Evolutionary conservation across 257 asterid species (phyloP), one percentile per base, ranked within the genome.

Genomic region (Rubia yunnanensis): DNA sequence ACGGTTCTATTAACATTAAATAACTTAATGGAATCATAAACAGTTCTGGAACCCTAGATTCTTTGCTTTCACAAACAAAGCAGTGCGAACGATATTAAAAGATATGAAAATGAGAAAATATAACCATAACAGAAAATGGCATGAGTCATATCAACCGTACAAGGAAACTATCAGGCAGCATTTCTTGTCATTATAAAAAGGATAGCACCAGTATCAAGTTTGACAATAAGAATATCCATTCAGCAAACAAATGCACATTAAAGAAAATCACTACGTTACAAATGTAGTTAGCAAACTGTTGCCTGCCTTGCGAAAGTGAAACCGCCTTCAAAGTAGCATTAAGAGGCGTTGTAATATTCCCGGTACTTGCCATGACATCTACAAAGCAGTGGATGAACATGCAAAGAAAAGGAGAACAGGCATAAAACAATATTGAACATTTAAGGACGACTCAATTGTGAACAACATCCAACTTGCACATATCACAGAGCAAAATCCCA

Each of bases 301-400:
- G 94, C 89, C 95, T 82, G 95, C 82, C 92, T 84, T 68, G 89
- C 75, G 91, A 88, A 91, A 81, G 82, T 75, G 92, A 82, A 83
- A 88, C 86, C 86, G 74, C 86, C 95, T 88, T 86, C 86, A 86
- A 76, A 86, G 81, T 74, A 88, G 86, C 92, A 85, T 72, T 83
- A 82, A 86, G 89, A 76, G 88, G 92, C 82, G 91, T 82, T 72
- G 85, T 79, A 74, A 80, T 87, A 82, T 77, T 88, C 91, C 88
- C 90, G 78, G 70, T 87, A 82, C 83, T 84, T 89, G 81, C 91
- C 87, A 87, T 80, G 94, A 86, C 84, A 84, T 83, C 94, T 87
- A 86, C 87, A 84, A 84, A 87, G 87, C 92, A 89, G 87, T 84
- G 80, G 89, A 81, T 81, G 77, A 79, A 85, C 89, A 88, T 88